Evolutionary conservation across 495 filamentous ascomycete genomes (phyloP), one percentile per base, ranked within the genome.

Genomic region (Penicillium flavigenum): DNA sequence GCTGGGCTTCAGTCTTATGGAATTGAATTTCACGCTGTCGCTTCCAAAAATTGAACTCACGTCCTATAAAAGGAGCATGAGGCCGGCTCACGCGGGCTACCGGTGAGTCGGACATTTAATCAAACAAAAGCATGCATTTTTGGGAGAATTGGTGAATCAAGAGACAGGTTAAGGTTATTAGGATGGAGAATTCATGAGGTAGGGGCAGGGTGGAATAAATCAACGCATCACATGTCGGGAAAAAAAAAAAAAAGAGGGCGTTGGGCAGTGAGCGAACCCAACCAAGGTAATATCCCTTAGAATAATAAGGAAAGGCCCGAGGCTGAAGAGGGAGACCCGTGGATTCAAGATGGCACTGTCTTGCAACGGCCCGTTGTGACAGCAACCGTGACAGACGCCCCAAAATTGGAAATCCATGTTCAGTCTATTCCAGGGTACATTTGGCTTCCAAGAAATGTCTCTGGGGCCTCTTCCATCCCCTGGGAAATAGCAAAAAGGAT

Each of bases 1-100:
- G 74, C 72, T 76, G 61, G 27, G 67, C 67, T 44, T 55, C 57
- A 8, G 62, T 61, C 54, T 68, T 74, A 9, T 58, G 58, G 11
- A 63, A 43, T 48, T 51, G 57, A 44, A 39, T 17, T 52, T 52
- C 22, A 47, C 42, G 42, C 39, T n/a, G 51, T 44, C 45, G 50
- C 31, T 45, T 51, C 45, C 54, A 31, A 44, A 22, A 57, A n/a
- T 48, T 27, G 46, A 56, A 31, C 47, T 58, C 22, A 43, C 24
- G 54, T 31, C 51, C 32, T 42, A 51, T 32, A 51, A 43, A 26
- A 41, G 51, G 53, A 32, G 43, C 20, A 34, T 50, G 50, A 43
- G 58, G 65, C 50, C 39, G 34, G 38, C 58, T 58, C 48, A 45
- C 58, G 48, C 44, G 53, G 38, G 61, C 53, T 20, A 39, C 34